Percentiles rank a stretch among this genome's conserved stretches.
Evolutionary conservation across 2,329 filamentous ascomycete species (phyloP).

Genomic region (Microsporum ferrugineum): DNA sequence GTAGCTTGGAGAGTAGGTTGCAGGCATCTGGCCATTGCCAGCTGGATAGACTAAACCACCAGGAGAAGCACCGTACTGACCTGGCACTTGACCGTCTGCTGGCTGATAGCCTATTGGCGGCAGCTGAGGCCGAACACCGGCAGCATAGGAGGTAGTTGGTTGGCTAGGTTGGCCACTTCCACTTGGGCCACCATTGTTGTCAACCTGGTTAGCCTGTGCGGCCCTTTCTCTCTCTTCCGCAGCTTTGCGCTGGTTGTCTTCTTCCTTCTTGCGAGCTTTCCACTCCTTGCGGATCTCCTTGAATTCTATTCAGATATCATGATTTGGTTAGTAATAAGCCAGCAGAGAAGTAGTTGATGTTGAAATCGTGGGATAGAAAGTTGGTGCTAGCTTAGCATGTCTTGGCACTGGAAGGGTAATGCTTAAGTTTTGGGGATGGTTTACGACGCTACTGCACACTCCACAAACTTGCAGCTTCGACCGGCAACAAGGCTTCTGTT

Average conservation of each 20-base stretch:
- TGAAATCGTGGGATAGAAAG: neutral
- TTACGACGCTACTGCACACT: conserved; percentile 43
- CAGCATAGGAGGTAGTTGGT: conserved; percentile 34
- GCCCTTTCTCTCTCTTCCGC: conserved; percentile 71
- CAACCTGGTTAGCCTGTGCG: conserved; percentile 40
- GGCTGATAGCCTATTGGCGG: conserved; percentile 66
- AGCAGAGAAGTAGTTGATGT: neutral
- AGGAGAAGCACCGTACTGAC: conserved; percentile 53
- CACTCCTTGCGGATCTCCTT: conserved; percentile 98
- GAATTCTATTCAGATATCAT: conserved; percentile 57
- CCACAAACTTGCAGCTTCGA: conserved; percentile 27
- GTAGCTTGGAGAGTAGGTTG: conserved; percentile 36
- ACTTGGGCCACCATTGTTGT: conserved; percentile 35
- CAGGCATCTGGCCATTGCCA: conserved; percentile 37
- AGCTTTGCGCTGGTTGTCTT: conserved; percentile 78
- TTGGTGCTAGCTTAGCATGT: conserved; percentile 13
- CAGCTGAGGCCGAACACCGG: conserved; percentile 51
- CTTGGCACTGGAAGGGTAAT: conserved; percentile 16
- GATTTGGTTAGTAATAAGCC: conserved; percentile 5
- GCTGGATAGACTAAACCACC: conserved; percentile 39
- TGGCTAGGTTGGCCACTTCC: conserved; percentile 22
- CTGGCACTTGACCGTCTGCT: conserved; percentile 42
- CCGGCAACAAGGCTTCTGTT: conserved; percentile 39
- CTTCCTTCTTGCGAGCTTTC: conserved; percentile 99
- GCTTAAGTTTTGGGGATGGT: conserved; percentile 38